Evolutionary conservation across 768 basidiomycete genomes (phyloP), one percentile per base, ranked within the genome.

Genomic region (Coprinopsis marcescibilis): DNA sequence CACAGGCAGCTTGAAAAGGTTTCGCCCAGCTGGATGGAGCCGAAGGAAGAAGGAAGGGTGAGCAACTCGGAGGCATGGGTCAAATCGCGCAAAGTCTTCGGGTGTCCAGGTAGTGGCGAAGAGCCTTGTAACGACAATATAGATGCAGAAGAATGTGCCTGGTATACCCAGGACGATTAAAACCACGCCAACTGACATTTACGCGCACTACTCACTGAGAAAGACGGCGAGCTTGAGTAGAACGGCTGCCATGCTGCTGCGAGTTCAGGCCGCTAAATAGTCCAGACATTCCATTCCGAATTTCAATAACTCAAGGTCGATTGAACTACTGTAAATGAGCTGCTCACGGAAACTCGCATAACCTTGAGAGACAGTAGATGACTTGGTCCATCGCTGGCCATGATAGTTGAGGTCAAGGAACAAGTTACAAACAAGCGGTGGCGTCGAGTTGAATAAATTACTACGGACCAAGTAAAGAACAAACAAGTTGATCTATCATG

Each of bases 1-100:
- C 83, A 86, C 20, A 96, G 71, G 56, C 81, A 83, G 54, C 87
- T 82, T 1, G 83, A 78, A 58, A 96, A 93, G 0, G 87, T 89
- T 64, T 94, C 89, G 10, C 93, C 93, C 1, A 96, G 77, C 56
- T 90, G 89, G 52, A 94, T 89, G 4, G 81, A 69, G 13, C 91
- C 92, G 58, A 93, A 94, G 6, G 89, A 78, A 15, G 85, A 71
- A 0, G 92, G 90, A 6, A 95, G 73, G 15, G 81, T 84, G 49
- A 94, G 76, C 50, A 91, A 68, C 54, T 91, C 84, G 10, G 87
- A 80, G 26, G 84, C 76, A 60, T 88, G 76, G 2, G 83, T 84
- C 48, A 94, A 75, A 54, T 91, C 90, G 27, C 87, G 78, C 12
- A 92, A 71, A 1, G 89, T 90, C 63, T 88, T 91, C 12, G 89